These are phyloP conservation scores for Sporothrix variecibatus DNA, from an alignment of 2,329 filamentous ascomycete species.

Conservation along the genomic window DNA sequence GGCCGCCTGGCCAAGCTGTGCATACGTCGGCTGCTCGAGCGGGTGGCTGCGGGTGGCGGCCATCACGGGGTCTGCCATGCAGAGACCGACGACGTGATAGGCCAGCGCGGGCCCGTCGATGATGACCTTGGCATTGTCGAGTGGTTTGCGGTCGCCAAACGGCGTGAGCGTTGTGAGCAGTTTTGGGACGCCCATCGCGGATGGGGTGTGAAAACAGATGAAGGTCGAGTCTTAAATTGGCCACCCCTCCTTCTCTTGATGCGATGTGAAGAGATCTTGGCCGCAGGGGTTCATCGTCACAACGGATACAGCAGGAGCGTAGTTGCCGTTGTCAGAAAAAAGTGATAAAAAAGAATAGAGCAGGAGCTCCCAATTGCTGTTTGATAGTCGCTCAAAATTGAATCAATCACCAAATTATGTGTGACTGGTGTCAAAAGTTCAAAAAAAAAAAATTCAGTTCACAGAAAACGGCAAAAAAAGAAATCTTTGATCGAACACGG, in stretches of 20 bases:
- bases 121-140: slow-evolving; percentile 31
- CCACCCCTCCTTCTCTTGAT: neutral
- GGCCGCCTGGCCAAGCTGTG: slow-evolving; percentile 30
- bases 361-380: neutral
- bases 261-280: neutral
- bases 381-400: neutral
- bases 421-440: neutral
- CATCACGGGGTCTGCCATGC: slow-evolving; percentile 20
- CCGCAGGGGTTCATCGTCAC: neutral
- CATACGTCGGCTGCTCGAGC: slow-evolving; percentile 32
- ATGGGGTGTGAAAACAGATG: neutral
- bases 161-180: slow-evolving; percentile 32
- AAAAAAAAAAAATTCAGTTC: neutral
- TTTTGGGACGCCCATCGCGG: slow-evolving; percentile 35
- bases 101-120: slow-evolving; percentile 36
- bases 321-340: neutral
- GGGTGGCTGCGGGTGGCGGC: slow-evolving; percentile 27
- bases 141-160: slow-evolving; percentile 30
- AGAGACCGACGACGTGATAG: slow-evolving; percentile 34
- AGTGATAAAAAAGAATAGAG: neutral
- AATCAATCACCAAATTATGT: neutral
- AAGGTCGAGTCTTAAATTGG: neutral
- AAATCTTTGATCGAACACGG: slow-evolving; percentile 27
- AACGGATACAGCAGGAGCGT: neutral
- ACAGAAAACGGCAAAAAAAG: slow-evolving; percentile 5